A percentile compares a stretch with the other conserved stretches of the same genome.
Conservation (phyloP, 495 filamentous ascomycete genomes). For the Neurospora sp. region DNA sequence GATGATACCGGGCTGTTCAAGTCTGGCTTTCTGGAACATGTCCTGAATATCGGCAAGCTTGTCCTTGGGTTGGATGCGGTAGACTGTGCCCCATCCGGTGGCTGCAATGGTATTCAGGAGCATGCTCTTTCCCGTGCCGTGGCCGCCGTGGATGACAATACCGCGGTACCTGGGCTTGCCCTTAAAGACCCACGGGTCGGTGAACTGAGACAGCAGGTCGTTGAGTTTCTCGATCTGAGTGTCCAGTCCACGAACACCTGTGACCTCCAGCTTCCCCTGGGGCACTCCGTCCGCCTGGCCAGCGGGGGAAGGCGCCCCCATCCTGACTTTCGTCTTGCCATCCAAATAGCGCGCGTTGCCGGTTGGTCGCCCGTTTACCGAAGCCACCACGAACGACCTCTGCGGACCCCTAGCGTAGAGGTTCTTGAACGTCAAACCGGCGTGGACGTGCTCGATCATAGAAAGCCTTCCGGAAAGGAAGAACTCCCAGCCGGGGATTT, state of each 20-base stretch:
- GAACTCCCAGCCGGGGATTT: conserved; percentile 21
- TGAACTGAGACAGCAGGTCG: conserved; percentile 51
- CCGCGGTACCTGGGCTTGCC: conserved; percentile 34
- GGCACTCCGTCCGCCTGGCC: conserved; percentile 6
- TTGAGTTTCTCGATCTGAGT: conserved; percentile 57
- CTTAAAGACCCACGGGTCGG: conserved; percentile 17
- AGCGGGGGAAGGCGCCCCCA: conserved; percentile 10
- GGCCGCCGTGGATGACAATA: conserved; percentile 70
- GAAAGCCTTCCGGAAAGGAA: conserved; percentile 20
- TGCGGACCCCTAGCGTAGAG: conserved; percentile 32
- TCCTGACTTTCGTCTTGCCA: conserved; percentile 25
- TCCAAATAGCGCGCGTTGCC: conserved; percentile 31
- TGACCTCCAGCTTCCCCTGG: conserved; percentile 28
- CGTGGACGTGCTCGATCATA: conserved; percentile 36
- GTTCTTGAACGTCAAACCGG: conserved; percentile 40
- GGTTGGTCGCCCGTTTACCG: conserved; percentile 31
- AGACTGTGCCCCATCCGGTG: conserved; percentile 59
- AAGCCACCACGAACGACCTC: conserved; percentile 37
- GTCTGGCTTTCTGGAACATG: conserved; percentile 60
- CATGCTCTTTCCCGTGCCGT: conserved; percentile 73
- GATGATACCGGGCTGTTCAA: conserved; percentile 68
- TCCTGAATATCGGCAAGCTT: conserved; percentile 52
- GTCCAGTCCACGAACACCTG: conserved; percentile 52
- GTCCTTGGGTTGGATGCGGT: conserved; percentile 46
- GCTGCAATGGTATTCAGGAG: conserved; percentile 55